These are phyloP conservation scores for Trametes elegans DNA, from an alignment of 768 basidiomycete genomes.

Conservation along the genomic window DNA sequence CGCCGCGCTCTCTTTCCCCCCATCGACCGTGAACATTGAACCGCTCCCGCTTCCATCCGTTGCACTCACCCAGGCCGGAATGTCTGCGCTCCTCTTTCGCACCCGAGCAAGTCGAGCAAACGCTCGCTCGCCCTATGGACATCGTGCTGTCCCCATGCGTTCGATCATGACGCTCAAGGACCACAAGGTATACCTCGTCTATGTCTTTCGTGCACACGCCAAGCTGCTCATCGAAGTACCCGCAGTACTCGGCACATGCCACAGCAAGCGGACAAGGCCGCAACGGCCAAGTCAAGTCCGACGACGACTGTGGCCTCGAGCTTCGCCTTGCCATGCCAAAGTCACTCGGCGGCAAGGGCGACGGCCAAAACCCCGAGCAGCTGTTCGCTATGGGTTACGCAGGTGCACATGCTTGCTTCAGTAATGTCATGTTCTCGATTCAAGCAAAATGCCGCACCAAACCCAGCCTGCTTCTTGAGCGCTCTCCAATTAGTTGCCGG, in stretches of 20 bases:
- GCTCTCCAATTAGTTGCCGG: conserved; percentile 63
- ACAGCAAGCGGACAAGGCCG: conserved; percentile 64
- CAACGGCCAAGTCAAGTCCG: conserved; percentile 46
- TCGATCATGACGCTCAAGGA: conserved; percentile 43
- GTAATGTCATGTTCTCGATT: not conserved
- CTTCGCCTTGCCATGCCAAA: conserved; percentile 35
- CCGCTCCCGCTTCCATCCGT: not conserved
- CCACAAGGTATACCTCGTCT: conserved; percentile 42
- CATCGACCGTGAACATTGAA: no score
- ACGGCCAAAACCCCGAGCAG: conserved; percentile 41
- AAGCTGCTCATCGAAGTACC: not conserved
- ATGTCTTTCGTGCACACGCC: not conserved
- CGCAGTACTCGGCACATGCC: conserved; percentile 68
- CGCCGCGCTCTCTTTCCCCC: not conserved
- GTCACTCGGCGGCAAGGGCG: conserved; percentile 36
- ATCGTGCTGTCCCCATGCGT: not conserved
- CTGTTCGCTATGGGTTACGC: conserved; percentile 38
- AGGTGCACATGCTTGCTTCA: conserved; percentile 19
- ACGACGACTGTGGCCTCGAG: conserved; percentile 32
- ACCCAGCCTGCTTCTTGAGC: conserved; percentile 66
- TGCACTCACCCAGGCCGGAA: not conserved
- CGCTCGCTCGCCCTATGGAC: not conserved
- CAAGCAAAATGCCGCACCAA: not conserved
- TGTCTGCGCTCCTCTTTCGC: not conserved
- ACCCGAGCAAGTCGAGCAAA: not conserved